phyloP scores from a whole-genome alignment of 2,329 filamentous ascomycete species.

The Nemania sp. region DNA sequence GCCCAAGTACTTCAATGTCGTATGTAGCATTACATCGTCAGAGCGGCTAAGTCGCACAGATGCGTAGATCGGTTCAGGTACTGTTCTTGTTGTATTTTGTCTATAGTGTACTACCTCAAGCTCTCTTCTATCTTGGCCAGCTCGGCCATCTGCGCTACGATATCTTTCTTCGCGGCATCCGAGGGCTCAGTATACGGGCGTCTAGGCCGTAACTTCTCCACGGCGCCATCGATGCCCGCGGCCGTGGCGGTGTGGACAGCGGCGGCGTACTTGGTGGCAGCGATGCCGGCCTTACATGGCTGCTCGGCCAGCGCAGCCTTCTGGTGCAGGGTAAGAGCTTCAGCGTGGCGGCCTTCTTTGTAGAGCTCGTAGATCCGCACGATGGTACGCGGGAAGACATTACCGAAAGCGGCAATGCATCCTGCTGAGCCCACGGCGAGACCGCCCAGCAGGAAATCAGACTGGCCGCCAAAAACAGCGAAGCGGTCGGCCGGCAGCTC shows the following conservation, averaged over 20 bases:
- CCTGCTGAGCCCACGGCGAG: slow-evolving; percentile 61
- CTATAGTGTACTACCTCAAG: slow-evolving; percentile 18
- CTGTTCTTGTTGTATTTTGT: neutral
- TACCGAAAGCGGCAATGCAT: slow-evolving; percentile 65
- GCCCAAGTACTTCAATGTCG: neutral
- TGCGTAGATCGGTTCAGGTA: slow-evolving; percentile 6
- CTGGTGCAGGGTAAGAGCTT: slow-evolving; percentile 63
- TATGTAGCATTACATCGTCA: neutral
- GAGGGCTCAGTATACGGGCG: slow-evolving; percentile 60
- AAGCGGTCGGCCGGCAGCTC: slow-evolving; percentile 59
- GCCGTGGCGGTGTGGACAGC: slow-evolving; percentile 59
- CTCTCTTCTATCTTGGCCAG: slow-evolving; percentile 37
- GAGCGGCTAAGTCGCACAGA: neutral
- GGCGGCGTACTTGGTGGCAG: slow-evolving; percentile 69
- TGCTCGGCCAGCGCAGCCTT: slow-evolving; percentile 67
- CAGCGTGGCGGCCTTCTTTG: slow-evolving; percentile 56
- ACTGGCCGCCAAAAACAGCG: slow-evolving; percentile 71
- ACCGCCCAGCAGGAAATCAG: slow-evolving; percentile 69
- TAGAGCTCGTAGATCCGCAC: slow-evolving; percentile 65
- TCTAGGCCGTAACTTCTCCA: slow-evolving; percentile 60
- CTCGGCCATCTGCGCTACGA: slow-evolving; percentile 46
- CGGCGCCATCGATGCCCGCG: slow-evolving; percentile 63
- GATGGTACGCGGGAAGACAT: slow-evolving; percentile 62
- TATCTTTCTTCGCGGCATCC: slow-evolving; percentile 48
- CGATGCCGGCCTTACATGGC: slow-evolving; percentile 67